A percentile compares a stretch with the other conserved stretches of the same genome.
Evolutionary conservation across 2,329 filamentous ascomycete genomes (phyloP).

Genomic region (Colletotrichum sojae): DNA sequence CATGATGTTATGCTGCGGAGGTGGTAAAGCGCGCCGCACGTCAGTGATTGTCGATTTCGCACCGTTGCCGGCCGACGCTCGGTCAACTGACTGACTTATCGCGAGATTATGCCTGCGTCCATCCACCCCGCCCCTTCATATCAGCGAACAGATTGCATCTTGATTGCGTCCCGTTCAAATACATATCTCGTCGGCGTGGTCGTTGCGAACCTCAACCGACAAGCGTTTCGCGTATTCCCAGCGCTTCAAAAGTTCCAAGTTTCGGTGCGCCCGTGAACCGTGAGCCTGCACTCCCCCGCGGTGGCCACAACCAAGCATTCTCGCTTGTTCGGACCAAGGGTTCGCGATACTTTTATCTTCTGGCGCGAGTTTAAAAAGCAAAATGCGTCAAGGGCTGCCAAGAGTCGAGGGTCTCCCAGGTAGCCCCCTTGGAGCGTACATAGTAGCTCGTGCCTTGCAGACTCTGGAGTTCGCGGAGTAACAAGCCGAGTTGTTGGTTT

Average conservation of each 20-base stretch:
- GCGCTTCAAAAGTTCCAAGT: constrained; percentile 5
- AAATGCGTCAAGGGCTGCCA: constrained; percentile 16
- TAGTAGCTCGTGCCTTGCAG: constrained; percentile 16
- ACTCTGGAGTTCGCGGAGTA: constrained; percentile 23
- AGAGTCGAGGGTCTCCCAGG: constrained; percentile 27
- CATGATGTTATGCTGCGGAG: constrained; percentile 30
- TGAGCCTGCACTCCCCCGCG: constrained; percentile 10
- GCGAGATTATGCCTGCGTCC: constrained; percentile 8
- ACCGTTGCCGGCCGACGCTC: constrained; percentile 2
- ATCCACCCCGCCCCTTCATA: constrained; percentile 36
- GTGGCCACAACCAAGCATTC: constrained; percentile 16
- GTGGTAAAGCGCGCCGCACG: constrained; percentile 16
- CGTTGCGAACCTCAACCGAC: constrained; percentile 12
- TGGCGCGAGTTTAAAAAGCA: constrained; percentile 20
- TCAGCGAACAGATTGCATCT: constrained; percentile 33
- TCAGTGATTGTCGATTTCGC: constrained; percentile 8
- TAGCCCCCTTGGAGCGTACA: constrained; percentile 3
- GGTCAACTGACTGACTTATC: constrained; percentile 1
- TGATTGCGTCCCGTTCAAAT: constrained; percentile 23
- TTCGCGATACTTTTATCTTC: constrained; percentile 29
- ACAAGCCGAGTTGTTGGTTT: constrained; percentile 26
- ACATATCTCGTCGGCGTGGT: constrained; percentile 2
- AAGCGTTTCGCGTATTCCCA: constrained; percentile 4
- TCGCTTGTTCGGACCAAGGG: constrained; percentile 30
- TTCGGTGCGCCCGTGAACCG: constrained; percentile 23